Conservation (phyloP, 371 early-diverging fungal genomes). For the Mucor racemosus region DNA sequence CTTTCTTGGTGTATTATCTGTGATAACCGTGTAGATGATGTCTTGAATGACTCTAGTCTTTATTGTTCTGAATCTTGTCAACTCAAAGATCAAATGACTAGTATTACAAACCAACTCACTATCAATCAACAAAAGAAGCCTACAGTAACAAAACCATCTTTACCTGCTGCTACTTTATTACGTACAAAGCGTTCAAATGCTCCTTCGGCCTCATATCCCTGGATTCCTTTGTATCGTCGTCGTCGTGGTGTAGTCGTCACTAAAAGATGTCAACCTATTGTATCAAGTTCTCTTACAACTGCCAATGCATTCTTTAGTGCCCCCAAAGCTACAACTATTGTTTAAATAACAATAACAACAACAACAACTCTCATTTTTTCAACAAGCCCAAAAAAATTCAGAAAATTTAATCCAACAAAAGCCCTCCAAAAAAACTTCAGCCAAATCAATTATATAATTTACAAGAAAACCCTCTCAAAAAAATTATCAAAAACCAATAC, state of each 20-base stretch:
- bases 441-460: constrained; percentile 6
- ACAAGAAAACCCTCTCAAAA: constrained; percentile 4
- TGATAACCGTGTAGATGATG: constrained; percentile 39
- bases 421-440: constrained; percentile 13
- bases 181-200: constrained; percentile 31
- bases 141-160: constrained; percentile 8
- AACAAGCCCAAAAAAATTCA: constrained; percentile 9
- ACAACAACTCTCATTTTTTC: constrained; percentile 4
- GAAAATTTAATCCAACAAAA: constrained; percentile 9
- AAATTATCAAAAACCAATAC: constrained; percentile 9
- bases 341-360: constrained; percentile 6
- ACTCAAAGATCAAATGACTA: constrained; percentile 42
- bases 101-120: constrained; percentile 30
- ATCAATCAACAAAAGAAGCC: constrained; percentile 31
- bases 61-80: constrained; percentile 39
- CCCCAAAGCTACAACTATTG: constrained; percentile 16
- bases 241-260: constrained; percentile 38
- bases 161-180: constrained; percentile 10
- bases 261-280: constrained; percentile 44
- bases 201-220: constrained; percentile 38
- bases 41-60: constrained; percentile 38
- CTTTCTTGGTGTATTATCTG: constrained; percentile 45
- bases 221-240: constrained; percentile 38
- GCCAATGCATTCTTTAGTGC: constrained; percentile 33
- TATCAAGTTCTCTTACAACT: constrained; percentile 35